A percentile compares a stretch with the other conserved stretches of the same genome.
Conservation (phyloP, 345 rosid species). For the Ceriops zippeliana region DNA sequence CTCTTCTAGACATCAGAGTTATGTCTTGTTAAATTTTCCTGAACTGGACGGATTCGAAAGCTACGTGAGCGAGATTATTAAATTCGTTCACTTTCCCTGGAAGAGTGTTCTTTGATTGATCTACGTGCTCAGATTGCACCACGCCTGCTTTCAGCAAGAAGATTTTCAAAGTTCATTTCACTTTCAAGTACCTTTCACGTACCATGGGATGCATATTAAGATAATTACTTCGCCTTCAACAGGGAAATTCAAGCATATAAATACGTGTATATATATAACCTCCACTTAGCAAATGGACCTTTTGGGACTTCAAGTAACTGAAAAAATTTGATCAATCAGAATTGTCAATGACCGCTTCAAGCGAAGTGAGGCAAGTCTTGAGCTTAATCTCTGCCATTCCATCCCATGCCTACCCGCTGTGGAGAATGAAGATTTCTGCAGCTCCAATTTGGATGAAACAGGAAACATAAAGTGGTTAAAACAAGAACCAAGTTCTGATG, state of each 20-base stretch:
- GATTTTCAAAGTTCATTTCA: too few relatives aligned
- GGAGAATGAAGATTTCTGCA: background rate
- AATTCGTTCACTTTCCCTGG: conserved; percentile 7
- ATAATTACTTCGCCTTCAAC: conserved; percentile 12
- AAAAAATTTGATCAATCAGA: conserved; percentile 6
- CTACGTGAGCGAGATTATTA: conserved; percentile 1
- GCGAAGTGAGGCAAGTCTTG: conserved; percentile 13
- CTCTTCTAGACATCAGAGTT: conserved; percentile 5
- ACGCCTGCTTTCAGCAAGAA: conserved; percentile 18
- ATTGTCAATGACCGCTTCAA: conserved; percentile 14
- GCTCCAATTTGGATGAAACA: conserved; percentile 15
- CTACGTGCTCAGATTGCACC: conserved; percentile 34
- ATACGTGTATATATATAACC: conserved; percentile 9
- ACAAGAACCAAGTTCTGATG: conserved; percentile 9
- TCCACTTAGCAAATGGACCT: conserved; percentile 1
- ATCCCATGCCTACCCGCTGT: background rate
- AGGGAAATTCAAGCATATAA: conserved; percentile 10
- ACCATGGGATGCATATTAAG: background rate
- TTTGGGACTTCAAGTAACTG: background rate
- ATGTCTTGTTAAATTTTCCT: conserved; percentile 3
- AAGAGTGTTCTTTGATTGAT: conserved; percentile 22
- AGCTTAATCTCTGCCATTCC: conserved; percentile 20
- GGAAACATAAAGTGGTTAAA: conserved; percentile 28
- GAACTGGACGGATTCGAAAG: conserved; percentile 1
- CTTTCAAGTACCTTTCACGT: background rate